phyloP scores from a whole-genome alignment of 345 rosid species.

The Aquilaria yunnanensis region DNA sequence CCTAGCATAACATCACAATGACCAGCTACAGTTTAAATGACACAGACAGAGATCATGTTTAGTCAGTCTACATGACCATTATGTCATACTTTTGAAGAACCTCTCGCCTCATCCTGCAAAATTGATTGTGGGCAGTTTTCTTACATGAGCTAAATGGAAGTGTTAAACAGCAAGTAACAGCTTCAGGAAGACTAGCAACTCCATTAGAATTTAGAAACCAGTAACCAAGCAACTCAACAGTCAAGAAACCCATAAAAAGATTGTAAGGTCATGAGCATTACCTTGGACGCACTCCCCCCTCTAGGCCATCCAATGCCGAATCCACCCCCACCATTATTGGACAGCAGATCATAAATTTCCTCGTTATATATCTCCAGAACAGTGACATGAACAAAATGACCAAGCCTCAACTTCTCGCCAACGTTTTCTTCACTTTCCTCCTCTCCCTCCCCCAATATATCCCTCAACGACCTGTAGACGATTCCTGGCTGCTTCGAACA shows the following conservation, averaged over 20 bases:
- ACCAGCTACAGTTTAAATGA: too few species aligned
- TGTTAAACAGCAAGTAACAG: neutral
- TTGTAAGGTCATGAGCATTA: slow-evolving; percentile 2
- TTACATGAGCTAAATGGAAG: neutral
- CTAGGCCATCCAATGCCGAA: slow-evolving; percentile 82
- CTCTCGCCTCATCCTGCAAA: too few species aligned
- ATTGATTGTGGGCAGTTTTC: too few species aligned
- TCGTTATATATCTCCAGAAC: slow-evolving; percentile 94
- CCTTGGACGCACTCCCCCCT: slow-evolving; percentile 65
- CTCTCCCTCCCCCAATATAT: slow-evolving; percentile 57
- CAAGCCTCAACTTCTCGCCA: slow-evolving; percentile 26
- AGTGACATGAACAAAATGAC: slow-evolving; percentile 75
- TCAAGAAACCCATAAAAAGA: neutral
- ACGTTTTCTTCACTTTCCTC: slow-evolving; percentile 30
- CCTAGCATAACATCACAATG: too few species aligned
- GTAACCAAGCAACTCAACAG: slow-evolving; percentile 7
- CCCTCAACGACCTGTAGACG: slow-evolving; percentile 65
- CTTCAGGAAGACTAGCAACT: too few species aligned
- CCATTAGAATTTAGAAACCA: neutral
- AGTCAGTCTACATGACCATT: too few species aligned
- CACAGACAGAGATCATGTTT: too few species aligned
- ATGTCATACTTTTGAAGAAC: too few species aligned
- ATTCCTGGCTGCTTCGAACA: slow-evolving; percentile 85
- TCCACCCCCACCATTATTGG: slow-evolving; percentile 52
- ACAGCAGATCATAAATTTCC: slow-evolving; percentile 87